phyloP scores from a whole-genome alignment of 495 filamentous ascomycete species.

The Poronia punctata region DNA sequence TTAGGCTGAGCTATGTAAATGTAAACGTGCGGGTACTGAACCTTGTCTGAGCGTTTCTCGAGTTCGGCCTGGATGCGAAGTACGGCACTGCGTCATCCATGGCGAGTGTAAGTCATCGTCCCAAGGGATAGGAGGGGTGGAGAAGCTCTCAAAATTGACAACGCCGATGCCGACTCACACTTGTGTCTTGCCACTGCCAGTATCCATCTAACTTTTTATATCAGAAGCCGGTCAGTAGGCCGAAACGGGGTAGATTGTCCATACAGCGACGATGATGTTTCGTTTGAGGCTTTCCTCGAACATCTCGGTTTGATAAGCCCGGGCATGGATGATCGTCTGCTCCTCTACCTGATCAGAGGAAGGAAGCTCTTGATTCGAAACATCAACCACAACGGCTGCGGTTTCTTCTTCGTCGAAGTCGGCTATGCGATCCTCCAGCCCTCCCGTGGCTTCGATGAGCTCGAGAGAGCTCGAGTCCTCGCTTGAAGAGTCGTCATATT shows the following conservation, averaged over 20 bases:
- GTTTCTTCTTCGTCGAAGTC: neutral
- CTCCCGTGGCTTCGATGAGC: neutral
- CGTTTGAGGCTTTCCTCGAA: constrained; percentile 67
- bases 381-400: neutral
- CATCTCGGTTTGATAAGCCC: constrained; percentile 89
- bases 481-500: neutral
- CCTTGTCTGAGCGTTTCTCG: constrained; percentile 57
- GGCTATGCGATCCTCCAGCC: neutral
- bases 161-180: no score
- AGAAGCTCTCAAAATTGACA: no score
- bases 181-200: constrained; percentile 86
- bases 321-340: constrained; percentile 35
- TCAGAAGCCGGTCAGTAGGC: neutral
- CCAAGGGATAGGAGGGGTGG: no score
- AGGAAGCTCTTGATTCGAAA: neutral
- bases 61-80: constrained; percentile 71
- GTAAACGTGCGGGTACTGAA: constrained; percentile 23
- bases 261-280: constrained; percentile 80
- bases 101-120: no score
- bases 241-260: constrained; percentile 14
- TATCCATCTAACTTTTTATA: constrained; percentile 65
- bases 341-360: neutral
- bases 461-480: constrained; percentile 1
- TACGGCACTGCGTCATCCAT: constrained; percentile 57
- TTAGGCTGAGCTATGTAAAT: constrained; percentile 5